phyloP scores from a whole-genome alignment of 441 rosid genomes.

The Eruca vesicaria region DNA sequence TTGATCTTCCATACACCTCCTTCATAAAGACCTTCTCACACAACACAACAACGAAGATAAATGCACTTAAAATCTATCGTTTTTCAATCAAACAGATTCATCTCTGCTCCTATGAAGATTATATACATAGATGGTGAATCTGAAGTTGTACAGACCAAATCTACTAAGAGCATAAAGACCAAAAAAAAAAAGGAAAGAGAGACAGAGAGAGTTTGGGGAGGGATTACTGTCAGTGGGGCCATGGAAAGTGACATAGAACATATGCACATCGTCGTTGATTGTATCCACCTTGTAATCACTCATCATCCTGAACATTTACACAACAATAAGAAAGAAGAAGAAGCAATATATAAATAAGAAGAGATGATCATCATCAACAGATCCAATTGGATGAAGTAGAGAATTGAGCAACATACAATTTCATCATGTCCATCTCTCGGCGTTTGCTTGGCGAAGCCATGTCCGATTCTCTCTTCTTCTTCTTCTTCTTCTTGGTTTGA shows the following conservation, averaged over 20 bases:
- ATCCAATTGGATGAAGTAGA: background rate
- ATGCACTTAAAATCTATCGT: background rate
- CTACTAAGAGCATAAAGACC: constrained; percentile 3
- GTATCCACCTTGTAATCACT: constrained; percentile 76
- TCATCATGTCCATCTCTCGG: background rate
- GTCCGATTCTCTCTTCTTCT: constrained; percentile 21
- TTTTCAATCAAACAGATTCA: background rate
- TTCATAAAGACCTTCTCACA: constrained; percentile 51
- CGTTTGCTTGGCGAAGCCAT: constrained; percentile 43
- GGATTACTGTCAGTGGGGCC: constrained; percentile 64
- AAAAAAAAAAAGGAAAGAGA: background rate
- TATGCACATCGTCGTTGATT: constrained; percentile 59
- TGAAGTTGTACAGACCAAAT: no score
- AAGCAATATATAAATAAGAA: background rate
- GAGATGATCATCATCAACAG: background rate
- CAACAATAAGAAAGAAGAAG: no score
- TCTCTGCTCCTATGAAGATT: no score
- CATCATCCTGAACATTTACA: constrained; percentile 55
- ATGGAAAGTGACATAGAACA: constrained; percentile 57
- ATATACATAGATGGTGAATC: no score
- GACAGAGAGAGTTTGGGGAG: constrained; percentile 18
- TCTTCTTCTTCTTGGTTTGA: constrained; percentile 16
- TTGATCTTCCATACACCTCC: constrained; percentile 71
- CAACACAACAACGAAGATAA: background rate
- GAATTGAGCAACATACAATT: constrained; percentile 8